phyloP scores from a whole-genome alignment of 139 green algal genomes.

The Raphidocelis subcapitata region DNA sequence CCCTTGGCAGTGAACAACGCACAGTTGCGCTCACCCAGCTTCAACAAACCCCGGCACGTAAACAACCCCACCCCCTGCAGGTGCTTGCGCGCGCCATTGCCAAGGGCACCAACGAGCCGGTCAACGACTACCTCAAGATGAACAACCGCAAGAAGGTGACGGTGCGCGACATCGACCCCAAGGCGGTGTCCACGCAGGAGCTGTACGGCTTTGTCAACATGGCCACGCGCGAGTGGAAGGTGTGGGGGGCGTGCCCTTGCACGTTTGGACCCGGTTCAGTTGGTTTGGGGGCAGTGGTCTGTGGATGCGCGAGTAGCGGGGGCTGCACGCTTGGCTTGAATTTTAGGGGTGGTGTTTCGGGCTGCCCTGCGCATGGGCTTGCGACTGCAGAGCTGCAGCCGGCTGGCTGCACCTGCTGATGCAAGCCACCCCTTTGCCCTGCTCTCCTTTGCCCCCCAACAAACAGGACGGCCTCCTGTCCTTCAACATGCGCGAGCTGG shows the following conservation, averaged over 20 bases:
- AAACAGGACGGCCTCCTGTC: conserved; percentile 74
- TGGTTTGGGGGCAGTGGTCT: too few relatives aligned
- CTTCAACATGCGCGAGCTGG: conserved; percentile 87
- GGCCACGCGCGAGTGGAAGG: conserved; percentile 86
- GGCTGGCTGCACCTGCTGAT: too few relatives aligned
- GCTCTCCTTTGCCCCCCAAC: not conserved
- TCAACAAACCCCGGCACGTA: too few relatives aligned
- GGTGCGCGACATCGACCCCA: conserved; percentile 87
- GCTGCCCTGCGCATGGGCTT: too few relatives aligned
- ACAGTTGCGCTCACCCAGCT: too few relatives aligned
- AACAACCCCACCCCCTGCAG: conserved; percentile 4
- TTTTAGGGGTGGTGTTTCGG: too few relatives aligned
- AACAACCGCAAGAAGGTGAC: conserved; percentile 81
- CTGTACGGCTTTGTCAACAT: conserved; percentile 90
- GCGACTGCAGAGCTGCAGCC: too few relatives aligned
- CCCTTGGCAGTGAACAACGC: too few relatives aligned
- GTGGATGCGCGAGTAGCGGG: not conserved
- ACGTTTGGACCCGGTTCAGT: not conserved
- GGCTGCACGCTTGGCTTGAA: too few relatives aligned
- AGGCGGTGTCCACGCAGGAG: conserved; percentile 86
- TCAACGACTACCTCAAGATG: conserved; percentile 88
- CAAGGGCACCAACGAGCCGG: conserved; percentile 60
- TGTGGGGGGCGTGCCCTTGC: not conserved
- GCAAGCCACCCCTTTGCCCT: too few relatives aligned
- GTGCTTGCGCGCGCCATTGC: conserved; percentile 80